Percentiles rank a stretch among this genome's conserved stretches.
These are phyloP conservation scores for Pseudotulostoma volvatum DNA, from an alignment of 495 filamentous ascomycete genomes.

Conservation along the genomic window DNA sequence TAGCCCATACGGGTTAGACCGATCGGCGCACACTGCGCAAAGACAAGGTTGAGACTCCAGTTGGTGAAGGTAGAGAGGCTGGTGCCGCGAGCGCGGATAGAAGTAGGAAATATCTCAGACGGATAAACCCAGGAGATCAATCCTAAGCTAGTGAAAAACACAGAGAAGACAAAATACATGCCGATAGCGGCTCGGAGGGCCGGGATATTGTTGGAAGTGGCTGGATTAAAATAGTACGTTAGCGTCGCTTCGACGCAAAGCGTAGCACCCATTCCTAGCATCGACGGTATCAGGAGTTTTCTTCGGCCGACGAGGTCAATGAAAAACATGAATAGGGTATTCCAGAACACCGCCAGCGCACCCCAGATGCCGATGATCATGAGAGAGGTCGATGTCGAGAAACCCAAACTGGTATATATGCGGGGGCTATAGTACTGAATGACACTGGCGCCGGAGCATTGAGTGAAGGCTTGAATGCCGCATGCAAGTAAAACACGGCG, in stretches of 20 bases:
- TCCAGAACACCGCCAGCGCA: conserved; percentile 17
- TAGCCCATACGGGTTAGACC: conserved; percentile 30
- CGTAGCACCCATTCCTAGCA: conserved; percentile 34
- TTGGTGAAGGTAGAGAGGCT: conserved; percentile 36
- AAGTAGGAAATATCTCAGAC: conserved; percentile 41
- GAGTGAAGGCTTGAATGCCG: conserved; percentile 37
- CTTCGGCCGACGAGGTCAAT: conserved; percentile 36
- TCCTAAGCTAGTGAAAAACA: conserved; percentile 38
- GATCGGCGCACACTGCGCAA: conserved; percentile 39
- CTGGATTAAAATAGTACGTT: conserved; percentile 13
- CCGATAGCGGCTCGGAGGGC: conserved; percentile 37
- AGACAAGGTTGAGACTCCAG: conserved; percentile 37
- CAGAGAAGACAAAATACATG: conserved; percentile 40
- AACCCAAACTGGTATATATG: conserved; percentile 1
- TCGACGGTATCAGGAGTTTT: conserved; percentile 35
- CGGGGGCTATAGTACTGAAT: conserved; percentile 3
- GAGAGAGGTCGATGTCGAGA: conserved; percentile 5
- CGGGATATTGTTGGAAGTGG: conserved; percentile 18
- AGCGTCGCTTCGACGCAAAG: conserved; percentile 34
- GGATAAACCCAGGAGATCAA: conserved; percentile 40
- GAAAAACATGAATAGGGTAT: conserved; percentile 32
- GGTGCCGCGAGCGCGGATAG: conserved; percentile 36
- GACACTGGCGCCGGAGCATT: conserved; percentile 33
- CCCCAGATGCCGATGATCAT: conserved; percentile 10
- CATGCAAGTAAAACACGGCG: conserved; percentile 34